Percentiles rank a stretch among this genome's conserved stretches.
Evolutionary conservation across 345 rosid genomes (phyloP).

Genomic region (Eucalyptus erythrocorys): DNA sequence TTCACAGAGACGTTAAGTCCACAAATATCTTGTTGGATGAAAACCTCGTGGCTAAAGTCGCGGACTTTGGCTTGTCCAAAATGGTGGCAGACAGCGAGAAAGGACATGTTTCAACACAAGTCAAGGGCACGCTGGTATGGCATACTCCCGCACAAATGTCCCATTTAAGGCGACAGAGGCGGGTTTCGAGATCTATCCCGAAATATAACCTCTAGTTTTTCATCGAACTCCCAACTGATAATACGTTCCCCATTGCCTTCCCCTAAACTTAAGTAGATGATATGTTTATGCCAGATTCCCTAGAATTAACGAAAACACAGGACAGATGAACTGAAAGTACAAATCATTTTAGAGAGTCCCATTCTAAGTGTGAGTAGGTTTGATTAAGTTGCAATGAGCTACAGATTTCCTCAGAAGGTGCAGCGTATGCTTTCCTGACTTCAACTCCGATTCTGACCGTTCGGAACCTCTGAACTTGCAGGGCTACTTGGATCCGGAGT

Average conservation of each 20-base stretch:
- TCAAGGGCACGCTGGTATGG: conserved; percentile 90
- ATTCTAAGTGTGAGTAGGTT: neutral
- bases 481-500: conserved; percentile 98
- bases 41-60: conserved; percentile 75
- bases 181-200: neutral
- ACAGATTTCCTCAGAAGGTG: neutral
- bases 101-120: conserved; percentile 97
- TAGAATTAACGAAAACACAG: neutral
- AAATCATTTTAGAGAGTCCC: neutral
- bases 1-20: conserved; percentile 92
- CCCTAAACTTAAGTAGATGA: neutral
- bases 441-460: neutral
- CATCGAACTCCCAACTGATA: neutral
- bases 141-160: neutral
- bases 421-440: neutral
- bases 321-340: neutral
- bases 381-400: neutral
- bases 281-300: neutral
- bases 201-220: neutral
- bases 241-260: neutral
- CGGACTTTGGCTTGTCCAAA: conserved; percentile 95
- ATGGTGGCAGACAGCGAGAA: conserved; percentile 73
- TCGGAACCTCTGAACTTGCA: neutral
- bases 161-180: neutral
- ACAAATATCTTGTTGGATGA: conserved; percentile 82